Conservation (phyloP, 2,329 filamentous ascomycete species). For the Zalaria sp. region DNA sequence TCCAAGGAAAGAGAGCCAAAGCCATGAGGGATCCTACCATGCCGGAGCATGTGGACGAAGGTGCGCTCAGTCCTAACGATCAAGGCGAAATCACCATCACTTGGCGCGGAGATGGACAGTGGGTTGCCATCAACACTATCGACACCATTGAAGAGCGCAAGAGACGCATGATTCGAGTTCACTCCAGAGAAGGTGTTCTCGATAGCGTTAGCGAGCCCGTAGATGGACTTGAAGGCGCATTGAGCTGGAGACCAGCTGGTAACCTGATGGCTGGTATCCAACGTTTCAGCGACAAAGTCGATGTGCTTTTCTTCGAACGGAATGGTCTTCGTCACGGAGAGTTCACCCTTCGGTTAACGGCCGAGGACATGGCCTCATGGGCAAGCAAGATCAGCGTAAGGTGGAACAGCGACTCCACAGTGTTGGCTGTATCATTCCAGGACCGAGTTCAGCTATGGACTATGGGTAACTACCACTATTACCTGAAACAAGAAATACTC, state of each 20-base stretch:
- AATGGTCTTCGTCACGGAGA: constrained; percentile 96
- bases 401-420: constrained; percentile 89
- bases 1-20: constrained; percentile 78
- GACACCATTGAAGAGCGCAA: constrained; percentile 52
- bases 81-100: constrained; percentile 59
- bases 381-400: constrained; percentile 49
- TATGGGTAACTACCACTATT: constrained; percentile 96
- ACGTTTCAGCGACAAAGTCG: constrained; percentile 50
- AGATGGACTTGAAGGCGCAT: constrained; percentile 69
- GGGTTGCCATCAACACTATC: constrained; percentile 73
- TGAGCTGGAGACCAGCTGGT: constrained; percentile 86
- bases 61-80: constrained; percentile 60
- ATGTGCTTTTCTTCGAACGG: constrained; percentile 89
- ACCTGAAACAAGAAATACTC: constrained; percentile 78
- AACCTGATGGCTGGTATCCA: constrained; percentile 85
- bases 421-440: constrained; percentile 65
- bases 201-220: constrained; percentile 93
- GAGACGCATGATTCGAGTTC: constrained; percentile 76
- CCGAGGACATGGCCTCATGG: constrained; percentile 41
- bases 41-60: constrained; percentile 80
- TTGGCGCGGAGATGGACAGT: constrained; percentile 91
- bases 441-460: constrained; percentile 87
- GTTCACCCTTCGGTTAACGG: constrained; percentile 61
- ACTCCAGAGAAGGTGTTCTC: constrained; percentile 75
- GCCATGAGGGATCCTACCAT: constrained; percentile 87